phyloP scores from a whole-genome alignment of 768 basidiomycete genomes.

The Suillus alpinus region DNA sequence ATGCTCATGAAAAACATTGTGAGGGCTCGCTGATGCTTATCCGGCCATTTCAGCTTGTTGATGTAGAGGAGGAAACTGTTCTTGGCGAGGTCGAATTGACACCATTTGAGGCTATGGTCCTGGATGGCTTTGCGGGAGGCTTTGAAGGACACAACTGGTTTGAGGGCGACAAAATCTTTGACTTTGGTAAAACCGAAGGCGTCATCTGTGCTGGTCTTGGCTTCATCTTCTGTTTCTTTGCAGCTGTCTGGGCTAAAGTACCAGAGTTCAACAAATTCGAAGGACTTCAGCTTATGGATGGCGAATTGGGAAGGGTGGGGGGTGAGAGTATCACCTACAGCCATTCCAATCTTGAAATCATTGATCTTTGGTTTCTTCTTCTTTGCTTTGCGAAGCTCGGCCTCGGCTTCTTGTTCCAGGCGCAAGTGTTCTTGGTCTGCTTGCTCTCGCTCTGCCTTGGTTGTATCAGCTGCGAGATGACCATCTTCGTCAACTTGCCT shows the following conservation, averaged over 20 bases:
- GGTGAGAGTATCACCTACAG: background rate
- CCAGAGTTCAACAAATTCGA: slow-evolving; percentile 7
- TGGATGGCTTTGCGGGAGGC: slow-evolving; percentile 11
- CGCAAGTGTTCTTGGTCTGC: too few relatives aligned
- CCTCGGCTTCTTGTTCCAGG: too few relatives aligned
- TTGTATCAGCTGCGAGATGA: too few relatives aligned
- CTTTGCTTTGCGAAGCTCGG: too few relatives aligned
- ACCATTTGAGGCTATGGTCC: slow-evolving; percentile 19
- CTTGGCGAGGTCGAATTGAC: slow-evolving; percentile 17
- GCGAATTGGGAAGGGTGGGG: slow-evolving; percentile 1
- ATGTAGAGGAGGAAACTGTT: slow-evolving; percentile 3
- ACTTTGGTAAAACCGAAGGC: slow-evolving; percentile 10
- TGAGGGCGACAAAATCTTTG: slow-evolving; percentile 9
- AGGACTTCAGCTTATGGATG: slow-evolving; percentile 5
- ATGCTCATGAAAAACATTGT: background rate
- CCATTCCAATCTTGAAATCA: too few relatives aligned
- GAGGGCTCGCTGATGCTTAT: background rate
- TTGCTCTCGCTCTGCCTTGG: too few relatives aligned
- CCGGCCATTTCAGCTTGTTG: background rate
- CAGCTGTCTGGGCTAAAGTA: slow-evolving; percentile 12
- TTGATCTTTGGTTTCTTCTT: too few relatives aligned
- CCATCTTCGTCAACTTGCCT: too few relatives aligned
- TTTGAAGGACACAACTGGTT: slow-evolving; percentile 12
- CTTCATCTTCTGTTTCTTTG: background rate
- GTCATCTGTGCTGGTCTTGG: background rate